Evolutionary conservation across 2,329 filamentous ascomycete species (phyloP).

Genomic region (Pseudogymnoascus verrucosus): DNA sequence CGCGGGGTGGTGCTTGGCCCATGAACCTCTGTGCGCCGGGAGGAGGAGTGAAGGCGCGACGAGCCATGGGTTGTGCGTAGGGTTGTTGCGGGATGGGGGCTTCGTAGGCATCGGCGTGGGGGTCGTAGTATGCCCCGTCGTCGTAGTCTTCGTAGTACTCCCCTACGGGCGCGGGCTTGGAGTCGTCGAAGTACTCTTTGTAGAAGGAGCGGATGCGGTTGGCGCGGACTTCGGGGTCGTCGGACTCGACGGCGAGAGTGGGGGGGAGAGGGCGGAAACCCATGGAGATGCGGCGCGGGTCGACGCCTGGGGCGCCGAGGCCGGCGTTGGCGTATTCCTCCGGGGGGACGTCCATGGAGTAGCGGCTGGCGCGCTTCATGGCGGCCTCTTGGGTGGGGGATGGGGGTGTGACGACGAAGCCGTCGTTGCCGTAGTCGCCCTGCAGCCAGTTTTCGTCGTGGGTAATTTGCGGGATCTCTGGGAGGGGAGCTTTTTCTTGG

Average conservation of each 20-base stretch:
- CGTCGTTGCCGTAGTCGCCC: conserved; percentile 42
- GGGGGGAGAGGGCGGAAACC: conserved; percentile 81
- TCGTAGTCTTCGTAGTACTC: conserved; percentile 72
- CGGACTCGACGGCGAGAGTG: conserved; percentile 58
- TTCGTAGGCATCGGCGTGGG: conserved; percentile 55
- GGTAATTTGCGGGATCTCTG: conserved; percentile 14
- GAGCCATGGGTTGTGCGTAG: conserved; percentile 75
- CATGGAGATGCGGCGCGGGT: conserved; percentile 55
- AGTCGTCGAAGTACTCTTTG: conserved; percentile 97
- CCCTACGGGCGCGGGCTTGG: conserved; percentile 38
- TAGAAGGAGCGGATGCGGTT: conserved; percentile 98
- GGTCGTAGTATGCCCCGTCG: conserved; percentile 53
- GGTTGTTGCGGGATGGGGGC: conserved; percentile 65
- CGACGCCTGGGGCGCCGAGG: conserved; percentile 47
- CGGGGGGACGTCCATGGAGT: conserved; percentile 29
- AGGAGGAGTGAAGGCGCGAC: conserved; percentile 93
- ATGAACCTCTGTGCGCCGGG: conserved; percentile 44
- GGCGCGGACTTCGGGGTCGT: conserved; percentile 88
- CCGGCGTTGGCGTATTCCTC: conserved; percentile 31
- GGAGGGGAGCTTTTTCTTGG: conserved; percentile 26
- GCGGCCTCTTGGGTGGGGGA: conserved; percentile 28
- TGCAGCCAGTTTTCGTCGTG: conserved; percentile 29
- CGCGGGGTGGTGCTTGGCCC: conserved; percentile 30
- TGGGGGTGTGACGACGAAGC: conserved; percentile 37
- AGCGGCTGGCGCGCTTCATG: conserved; percentile 22